Base-by-base conservation (phyloP, 169 alveolate genomes). In the Neospora caninum region DNA sequence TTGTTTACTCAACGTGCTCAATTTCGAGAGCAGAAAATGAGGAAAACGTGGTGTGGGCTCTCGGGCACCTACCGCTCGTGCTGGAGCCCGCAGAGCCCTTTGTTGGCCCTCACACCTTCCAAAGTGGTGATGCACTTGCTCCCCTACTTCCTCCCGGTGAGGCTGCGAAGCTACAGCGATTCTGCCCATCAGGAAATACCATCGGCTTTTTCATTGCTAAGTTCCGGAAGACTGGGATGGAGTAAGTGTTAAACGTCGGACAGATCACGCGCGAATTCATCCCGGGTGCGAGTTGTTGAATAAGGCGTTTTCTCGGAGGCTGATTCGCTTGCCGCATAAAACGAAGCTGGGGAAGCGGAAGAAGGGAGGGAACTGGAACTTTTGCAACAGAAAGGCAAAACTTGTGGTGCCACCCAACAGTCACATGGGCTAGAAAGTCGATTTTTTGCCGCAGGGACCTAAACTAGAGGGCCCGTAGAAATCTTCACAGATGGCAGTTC, bases 201-300 rank as follows among this genome's bases (percentile, higher is more conserved):
- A 91, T 91, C 7, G 94, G 94, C 0, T 91, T 91, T 34, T 91
- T 91, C 84, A 91, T 91, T 80, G 94, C 94, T 4, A 91, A 91
- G 43, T 54, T 91, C 86, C 20, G 69, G 64, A 91, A 80, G 87
- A n/a, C 22, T 69, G 34, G 43, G 64, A 31, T 20, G 29, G 69
- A 54, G 45, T 64, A 20, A 64, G 29, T n/a, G 25, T 0, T 64
- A 64, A 49, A 49, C 9, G 6, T 49, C 58, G 58, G 58, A 64
- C 25, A 64, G 78, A 64, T 25, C 78, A 64, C 29, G 36, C 78
- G 0, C 78, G 34, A 64, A 0, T 64, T 29, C 78, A 64, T 27
- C 78, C 78, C 78, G 31, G 73, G 7, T 53, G 64, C 64, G 64
- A 7, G 64, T 16, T 64, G 34, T 49, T 0, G 58, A 49, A 22